Percentiles rank a stretch among this genome's conserved stretches.
These are phyloP conservation scores for Chiua virens DNA, from an alignment of 768 basidiomycete species.

Conservation along the genomic window DNA sequence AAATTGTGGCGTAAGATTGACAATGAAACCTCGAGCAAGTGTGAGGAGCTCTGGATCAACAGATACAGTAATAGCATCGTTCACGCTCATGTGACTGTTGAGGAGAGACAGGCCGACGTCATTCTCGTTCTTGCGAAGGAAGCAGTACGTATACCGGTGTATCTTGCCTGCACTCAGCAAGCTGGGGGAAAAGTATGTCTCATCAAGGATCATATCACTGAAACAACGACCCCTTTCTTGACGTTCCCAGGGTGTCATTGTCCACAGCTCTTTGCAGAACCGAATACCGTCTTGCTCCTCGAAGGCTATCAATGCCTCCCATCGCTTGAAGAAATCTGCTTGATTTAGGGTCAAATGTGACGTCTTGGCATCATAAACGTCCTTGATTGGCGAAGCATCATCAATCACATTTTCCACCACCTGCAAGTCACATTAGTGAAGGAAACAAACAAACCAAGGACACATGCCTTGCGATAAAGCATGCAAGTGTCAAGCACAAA, in stretches of 20 bases:
- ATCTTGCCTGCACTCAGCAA: slow-evolving; percentile 49
- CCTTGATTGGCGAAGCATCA: slow-evolving; percentile 52
- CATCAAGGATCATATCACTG: slow-evolving; percentile 69
- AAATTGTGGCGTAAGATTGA: slow-evolving; percentile 60
- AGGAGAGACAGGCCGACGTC: slow-evolving; percentile 43
- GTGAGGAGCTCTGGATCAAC: slow-evolving; percentile 86
- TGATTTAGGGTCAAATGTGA: slow-evolving; percentile 72
- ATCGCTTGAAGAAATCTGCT: slow-evolving; percentile 78
- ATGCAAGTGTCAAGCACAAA: slow-evolving; percentile 86
- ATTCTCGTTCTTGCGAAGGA: slow-evolving; percentile 41
- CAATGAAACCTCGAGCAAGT: slow-evolving; percentile 79
- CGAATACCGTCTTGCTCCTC: slow-evolving; percentile 87
- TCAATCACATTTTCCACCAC: slow-evolving; percentile 68
- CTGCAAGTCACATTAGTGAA: slow-evolving; percentile 35
- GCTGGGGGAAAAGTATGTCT: slow-evolving; percentile 32
- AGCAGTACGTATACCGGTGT: slow-evolving; percentile 78
- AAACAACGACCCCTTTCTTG: slow-evolving; percentile 86
- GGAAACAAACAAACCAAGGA: neutral
- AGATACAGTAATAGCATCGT: slow-evolving; percentile 86
- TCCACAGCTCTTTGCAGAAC: slow-evolving; percentile 93
- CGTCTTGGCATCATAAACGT: slow-evolving; percentile 76
- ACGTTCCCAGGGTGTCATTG: slow-evolving; percentile 76
- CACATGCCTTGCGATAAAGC: slow-evolving; percentile 81
- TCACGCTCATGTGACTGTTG: slow-evolving; percentile 73
- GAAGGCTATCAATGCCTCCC: slow-evolving; percentile 81